Conservation (phyloP, 78 protist genomes). For the Creolimax fragrantissima region DNA sequence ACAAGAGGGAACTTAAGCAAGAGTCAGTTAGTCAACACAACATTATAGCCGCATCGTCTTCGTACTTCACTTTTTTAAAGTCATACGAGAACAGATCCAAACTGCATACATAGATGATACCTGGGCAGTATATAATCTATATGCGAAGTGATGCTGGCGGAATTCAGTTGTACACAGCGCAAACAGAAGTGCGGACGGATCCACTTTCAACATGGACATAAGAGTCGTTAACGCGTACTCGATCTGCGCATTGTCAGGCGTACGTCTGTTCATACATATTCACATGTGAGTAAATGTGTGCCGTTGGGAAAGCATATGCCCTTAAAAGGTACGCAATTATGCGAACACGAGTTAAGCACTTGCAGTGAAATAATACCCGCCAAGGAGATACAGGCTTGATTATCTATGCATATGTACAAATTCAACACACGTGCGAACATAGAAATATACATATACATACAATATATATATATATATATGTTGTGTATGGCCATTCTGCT, state of each 20-base stretch:
- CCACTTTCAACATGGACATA: not conserved
- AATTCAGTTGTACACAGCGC: not conserved
- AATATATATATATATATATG: not conserved
- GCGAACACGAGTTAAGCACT: not conserved
- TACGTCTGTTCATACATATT: not conserved
- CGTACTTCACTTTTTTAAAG: too few species aligned
- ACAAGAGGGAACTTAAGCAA: not conserved
- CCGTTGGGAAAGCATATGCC: not conserved
- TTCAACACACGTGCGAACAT: not conserved
- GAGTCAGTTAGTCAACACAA: too few species aligned
- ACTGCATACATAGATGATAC: too few species aligned
- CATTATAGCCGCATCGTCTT: too few species aligned
- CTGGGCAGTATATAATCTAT: not conserved
- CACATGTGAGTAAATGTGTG: not conserved
- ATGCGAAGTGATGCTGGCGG: not conserved
- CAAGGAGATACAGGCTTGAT: not conserved
- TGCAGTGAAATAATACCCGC: not conserved
- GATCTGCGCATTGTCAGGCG: not conserved
- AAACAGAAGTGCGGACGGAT: not conserved
- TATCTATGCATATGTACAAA: not conserved
- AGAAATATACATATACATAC: not conserved
- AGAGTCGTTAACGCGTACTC: not conserved
- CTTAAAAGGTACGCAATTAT: too few species aligned
- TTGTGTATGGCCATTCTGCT: too few species aligned
- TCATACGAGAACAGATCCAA: too few species aligned